Percentiles rank a stretch among this genome's conserved stretches.
These are phyloP conservation scores for Otatea glauca DNA, from an alignment of 176 grass and related monocot species.

Conservation along the genomic window DNA sequence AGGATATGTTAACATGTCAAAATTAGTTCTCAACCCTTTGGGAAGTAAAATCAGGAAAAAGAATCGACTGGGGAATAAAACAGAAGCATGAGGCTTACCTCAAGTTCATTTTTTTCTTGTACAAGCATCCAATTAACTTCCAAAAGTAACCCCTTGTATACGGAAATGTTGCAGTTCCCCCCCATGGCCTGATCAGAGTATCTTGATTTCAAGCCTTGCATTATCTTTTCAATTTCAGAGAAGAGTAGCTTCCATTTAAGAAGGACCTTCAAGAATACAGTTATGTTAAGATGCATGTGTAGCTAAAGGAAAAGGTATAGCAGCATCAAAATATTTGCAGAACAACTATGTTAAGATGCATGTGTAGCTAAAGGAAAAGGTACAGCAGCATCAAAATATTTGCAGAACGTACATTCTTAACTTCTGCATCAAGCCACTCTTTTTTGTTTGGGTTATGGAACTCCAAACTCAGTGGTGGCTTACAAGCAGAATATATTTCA, in stretches of 20 bases:
- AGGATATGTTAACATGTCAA: constrained; percentile 33
- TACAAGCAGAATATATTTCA: constrained; percentile 83
- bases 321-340: no score
- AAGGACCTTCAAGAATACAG: constrained; percentile 69
- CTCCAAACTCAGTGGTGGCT: constrained; percentile 76
- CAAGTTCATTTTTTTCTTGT: constrained; percentile 69
- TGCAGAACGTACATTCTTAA: constrained; percentile 61
- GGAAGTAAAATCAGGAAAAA: neutral
- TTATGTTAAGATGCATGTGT: constrained; percentile 38
- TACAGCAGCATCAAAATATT: constrained; percentile 14
- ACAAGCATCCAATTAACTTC: constrained; percentile 57
- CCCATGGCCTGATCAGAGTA: constrained; percentile 37
- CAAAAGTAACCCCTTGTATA: constrained; percentile 49
- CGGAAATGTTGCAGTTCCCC: constrained; percentile 43
- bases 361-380: neutral
- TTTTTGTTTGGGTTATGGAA: constrained; percentile 62
- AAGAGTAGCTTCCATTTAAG: constrained; percentile 63
- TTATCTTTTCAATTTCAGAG: constrained; percentile 56
- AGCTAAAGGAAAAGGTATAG: constrained; percentile 39
- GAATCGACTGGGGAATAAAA: constrained; percentile 11
- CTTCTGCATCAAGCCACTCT: constrained; percentile 72
- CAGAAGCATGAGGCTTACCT: constrained; percentile 51
- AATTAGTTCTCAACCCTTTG: constrained; percentile 16
- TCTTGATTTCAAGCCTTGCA: constrained; percentile 61
- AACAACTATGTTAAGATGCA: constrained; percentile 43